Evolutionary conservation across 495 filamentous ascomycete genomes (phyloP).

Genomic region (Tuber umbilicatum): DNA sequence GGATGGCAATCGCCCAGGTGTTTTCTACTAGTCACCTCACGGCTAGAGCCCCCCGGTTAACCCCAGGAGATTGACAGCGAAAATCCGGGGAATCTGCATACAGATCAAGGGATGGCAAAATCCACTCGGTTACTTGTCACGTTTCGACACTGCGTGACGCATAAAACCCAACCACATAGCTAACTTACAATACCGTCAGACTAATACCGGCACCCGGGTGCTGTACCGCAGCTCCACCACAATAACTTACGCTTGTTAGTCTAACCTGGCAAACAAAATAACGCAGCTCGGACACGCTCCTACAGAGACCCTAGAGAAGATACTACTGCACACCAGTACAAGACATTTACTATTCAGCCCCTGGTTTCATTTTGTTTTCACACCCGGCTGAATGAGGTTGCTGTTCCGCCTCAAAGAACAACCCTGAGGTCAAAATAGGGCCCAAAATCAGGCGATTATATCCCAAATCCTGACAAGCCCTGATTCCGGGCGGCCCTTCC

Average conservation of each 20-base stretch:
- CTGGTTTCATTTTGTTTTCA: not conserved
- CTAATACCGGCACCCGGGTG: not conserved
- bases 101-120: not conserved
- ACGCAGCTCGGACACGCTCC: not conserved
- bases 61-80: not conserved
- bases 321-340: not conserved
- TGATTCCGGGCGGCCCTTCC: not conserved
- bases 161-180: not conserved
- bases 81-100: not conserved
- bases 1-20: too few relatives aligned
- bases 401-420: not conserved
- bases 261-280: not conserved
- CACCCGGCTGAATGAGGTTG: not conserved
- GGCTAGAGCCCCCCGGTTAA: not conserved
- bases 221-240: not conserved
- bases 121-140: not conserved
- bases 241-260: not conserved
- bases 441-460: not conserved
- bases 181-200: not conserved
- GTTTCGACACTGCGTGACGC: not conserved
- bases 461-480: not conserved
- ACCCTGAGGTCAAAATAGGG: not conserved
- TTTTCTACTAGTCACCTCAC: too few relatives aligned
- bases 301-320: not conserved
- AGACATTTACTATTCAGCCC: not conserved